Evolutionary conservation across 2,329 filamentous ascomycete genomes (phyloP).

Genomic region (Pestalotiopsis sp.): DNA sequence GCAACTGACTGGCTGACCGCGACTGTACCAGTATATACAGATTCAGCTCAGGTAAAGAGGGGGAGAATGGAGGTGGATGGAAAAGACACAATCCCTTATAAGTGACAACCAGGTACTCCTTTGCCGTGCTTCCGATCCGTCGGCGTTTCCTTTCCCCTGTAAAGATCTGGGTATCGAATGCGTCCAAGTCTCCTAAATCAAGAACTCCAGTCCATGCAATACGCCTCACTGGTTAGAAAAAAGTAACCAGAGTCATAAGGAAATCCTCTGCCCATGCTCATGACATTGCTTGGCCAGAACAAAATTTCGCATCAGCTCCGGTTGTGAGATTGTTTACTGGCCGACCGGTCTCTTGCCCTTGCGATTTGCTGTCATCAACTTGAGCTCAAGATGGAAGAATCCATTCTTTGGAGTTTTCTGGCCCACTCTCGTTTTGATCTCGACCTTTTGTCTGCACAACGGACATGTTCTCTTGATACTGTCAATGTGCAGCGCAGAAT

Average conservation of each 20-base stretch:
- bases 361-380: conserved; percentile 60
- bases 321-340: background rate
- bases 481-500: conserved; percentile 61
- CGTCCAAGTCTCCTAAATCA: background rate
- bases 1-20: background rate
- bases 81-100: background rate
- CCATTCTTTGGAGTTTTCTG: conserved; percentile 34
- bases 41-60: background rate
- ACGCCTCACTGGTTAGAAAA: background rate
- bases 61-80: background rate
- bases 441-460: conserved; percentile 65
- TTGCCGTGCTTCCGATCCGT: background rate
- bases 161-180: background rate
- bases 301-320: background rate
- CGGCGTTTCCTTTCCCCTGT: background rate
- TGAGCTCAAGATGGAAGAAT: conserved; percentile 64
- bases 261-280: background rate
- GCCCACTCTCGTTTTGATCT: conserved; percentile 41
- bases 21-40: background rate
- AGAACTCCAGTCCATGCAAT: background rate
- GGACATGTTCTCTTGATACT: conserved; percentile 61
- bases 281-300: background rate
- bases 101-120: background rate
- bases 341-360: conserved; percentile 49
- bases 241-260: background rate